Percentiles rank a stretch among this genome's conserved stretches.
Conservation (phyloP, 2,329 filamentous ascomycete species). For the Trichoderma semiorbis region DNA sequence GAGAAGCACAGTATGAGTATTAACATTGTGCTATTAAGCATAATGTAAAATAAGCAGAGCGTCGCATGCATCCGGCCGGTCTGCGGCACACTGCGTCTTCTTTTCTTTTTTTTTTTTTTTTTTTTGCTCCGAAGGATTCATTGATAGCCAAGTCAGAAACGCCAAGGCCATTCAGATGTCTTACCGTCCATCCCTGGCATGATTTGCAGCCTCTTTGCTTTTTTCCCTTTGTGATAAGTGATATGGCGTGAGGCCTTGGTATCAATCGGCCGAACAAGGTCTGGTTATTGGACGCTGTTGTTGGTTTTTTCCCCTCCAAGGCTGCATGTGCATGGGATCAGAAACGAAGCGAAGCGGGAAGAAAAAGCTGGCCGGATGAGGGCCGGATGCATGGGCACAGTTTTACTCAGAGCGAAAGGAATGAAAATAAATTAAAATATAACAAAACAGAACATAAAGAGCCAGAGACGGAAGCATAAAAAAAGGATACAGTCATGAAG, state of each 20-base stretch:
- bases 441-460: not conserved
- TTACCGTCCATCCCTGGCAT: not conserved
- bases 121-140: not conserved
- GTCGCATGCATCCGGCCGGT: not conserved
- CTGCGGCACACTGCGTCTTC: not conserved
- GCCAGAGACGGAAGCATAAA: not conserved
- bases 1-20: not conserved
- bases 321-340: not conserved
- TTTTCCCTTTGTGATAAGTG: not conserved
- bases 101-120: not conserved
- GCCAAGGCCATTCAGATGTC: not conserved
- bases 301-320: not conserved
- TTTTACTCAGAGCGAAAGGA: not conserved
- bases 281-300: not conserved
- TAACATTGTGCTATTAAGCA: not conserved
- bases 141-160: not conserved
- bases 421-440: not conserved
- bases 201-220: not conserved
- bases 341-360: not conserved
- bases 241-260: not conserved
- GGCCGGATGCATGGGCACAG: not conserved
- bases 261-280: not conserved
- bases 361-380: not conserved
- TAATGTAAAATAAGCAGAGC: not conserved
- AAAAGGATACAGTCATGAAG: not conserved